phyloP scores from a whole-genome alignment of 2,329 filamentous ascomycete species.

The Fusarium pseudograminearum region DNA sequence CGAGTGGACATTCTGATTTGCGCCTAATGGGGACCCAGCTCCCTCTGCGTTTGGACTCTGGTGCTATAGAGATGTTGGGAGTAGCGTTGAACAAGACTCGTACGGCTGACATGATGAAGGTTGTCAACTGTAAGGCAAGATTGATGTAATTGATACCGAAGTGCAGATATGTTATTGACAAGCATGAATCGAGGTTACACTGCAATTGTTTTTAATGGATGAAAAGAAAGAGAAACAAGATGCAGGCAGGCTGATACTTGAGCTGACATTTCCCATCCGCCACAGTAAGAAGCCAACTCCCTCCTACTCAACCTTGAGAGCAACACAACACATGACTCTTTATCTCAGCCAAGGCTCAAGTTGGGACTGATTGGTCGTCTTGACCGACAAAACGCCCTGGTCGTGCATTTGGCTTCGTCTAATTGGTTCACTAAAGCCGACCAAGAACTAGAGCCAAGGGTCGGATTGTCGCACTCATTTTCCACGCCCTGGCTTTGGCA shows the following conservation, averaged over 20 bases:
- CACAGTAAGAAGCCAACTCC: conserved; percentile 18
- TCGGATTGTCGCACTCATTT: conserved; percentile 5
- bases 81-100: conserved; percentile 20
- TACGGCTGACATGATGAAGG: conserved; percentile 7
- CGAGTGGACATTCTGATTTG: conserved; percentile 23
- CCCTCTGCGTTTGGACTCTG: conserved; percentile 21
- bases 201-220: background rate
- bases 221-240: background rate
- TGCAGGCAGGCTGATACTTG: conserved; percentile 18
- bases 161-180: background rate
- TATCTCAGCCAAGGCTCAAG: conserved; percentile 28
- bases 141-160: too few species aligned
- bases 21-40: conserved; percentile 28
- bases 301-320: background rate
- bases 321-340: conserved; percentile 30
- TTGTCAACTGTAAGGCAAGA: background rate
- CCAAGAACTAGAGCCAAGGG: conserved; percentile 10
- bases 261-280: conserved; percentile 31
- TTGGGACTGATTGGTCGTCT: conserved; percentile 11
- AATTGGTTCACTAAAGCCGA: conserved; percentile 34
- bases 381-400: conserved; percentile 18
- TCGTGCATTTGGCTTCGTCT: conserved; percentile 1
- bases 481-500: conserved; percentile 21
- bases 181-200: background rate
- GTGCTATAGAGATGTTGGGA: background rate